A percentile compares a stretch with the other conserved stretches of the same genome.
Evolutionary conservation across 345 rosid genomes (phyloP).

Genomic region (Combretum micranthum): DNA sequence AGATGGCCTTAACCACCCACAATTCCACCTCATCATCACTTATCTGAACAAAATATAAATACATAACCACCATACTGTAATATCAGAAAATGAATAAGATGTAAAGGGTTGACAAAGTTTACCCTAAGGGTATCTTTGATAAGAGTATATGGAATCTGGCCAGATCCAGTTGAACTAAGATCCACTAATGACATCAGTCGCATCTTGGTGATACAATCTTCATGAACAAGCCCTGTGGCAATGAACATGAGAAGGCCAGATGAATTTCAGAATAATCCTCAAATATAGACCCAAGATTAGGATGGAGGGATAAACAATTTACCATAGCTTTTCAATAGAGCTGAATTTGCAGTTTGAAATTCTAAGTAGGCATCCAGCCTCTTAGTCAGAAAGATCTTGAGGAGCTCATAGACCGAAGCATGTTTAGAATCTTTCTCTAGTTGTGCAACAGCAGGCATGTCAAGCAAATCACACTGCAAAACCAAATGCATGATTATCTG

Average conservation of each 20-base stretch:
- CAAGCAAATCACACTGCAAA: constrained; percentile 90
- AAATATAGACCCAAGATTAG: not conserved
- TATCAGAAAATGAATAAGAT: constrained; percentile 4
- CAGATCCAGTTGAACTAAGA: constrained; percentile 62
- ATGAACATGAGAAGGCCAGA: not conserved
- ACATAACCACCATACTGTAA: constrained; percentile 4
- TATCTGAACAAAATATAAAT: constrained; percentile 33
- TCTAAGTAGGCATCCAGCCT: constrained; percentile 68
- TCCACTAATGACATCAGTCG: constrained; percentile 76
- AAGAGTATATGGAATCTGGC: constrained; percentile 58
- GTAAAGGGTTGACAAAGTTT: constrained; percentile 6
- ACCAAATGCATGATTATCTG: not conserved
- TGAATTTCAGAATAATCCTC: not conserved
- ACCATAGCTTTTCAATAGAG: constrained; percentile 69
- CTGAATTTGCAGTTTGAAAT: constrained; percentile 68
- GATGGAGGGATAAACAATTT: constrained; percentile 3
- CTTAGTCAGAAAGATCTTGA: constrained; percentile 78
- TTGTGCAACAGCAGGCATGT: constrained; percentile 78
- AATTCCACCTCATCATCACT: constrained; percentile 73
- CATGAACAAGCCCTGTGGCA: constrained; percentile 68
- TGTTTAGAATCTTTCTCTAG: constrained; percentile 74
- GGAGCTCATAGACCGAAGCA: constrained; percentile 67
- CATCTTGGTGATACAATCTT: constrained; percentile 85
- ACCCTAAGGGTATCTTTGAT: constrained; percentile 74
- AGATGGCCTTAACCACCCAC: constrained; percentile 87